Evolutionary conservation across 352 stramenopile genomes (phyloP).

Genomic region (Phytophthora idaei): DNA sequence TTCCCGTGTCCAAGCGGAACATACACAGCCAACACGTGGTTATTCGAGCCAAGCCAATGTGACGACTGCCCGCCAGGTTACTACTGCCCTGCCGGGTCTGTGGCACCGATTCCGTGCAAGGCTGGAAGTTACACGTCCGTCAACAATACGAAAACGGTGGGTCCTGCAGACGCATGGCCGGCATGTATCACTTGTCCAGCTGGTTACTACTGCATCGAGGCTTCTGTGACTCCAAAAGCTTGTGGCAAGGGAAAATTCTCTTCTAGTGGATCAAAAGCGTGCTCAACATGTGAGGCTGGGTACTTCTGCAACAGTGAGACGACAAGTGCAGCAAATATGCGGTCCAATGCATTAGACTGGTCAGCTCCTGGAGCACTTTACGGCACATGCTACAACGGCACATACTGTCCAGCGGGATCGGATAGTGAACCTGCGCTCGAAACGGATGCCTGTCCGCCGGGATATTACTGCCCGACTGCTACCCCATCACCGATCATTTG

Average conservation of each 20-base stretch:
- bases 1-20: slow-evolving; percentile 88
- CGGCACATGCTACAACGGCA: slow-evolving; percentile 88
- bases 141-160: slow-evolving; percentile 76
- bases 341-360: slow-evolving; percentile 60
- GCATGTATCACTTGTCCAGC: slow-evolving; percentile 77
- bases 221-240: slow-evolving; percentile 52
- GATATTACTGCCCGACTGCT: slow-evolving; percentile 80
- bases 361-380: slow-evolving; percentile 55
- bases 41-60: slow-evolving; percentile 80
- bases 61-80: slow-evolving; percentile 78
- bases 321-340: slow-evolving; percentile 75
- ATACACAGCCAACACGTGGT: slow-evolving; percentile 74
- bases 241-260: slow-evolving; percentile 81
- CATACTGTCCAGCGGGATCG: slow-evolving; percentile 76
- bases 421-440: slow-evolving; percentile 74
- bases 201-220: slow-evolving; percentile 85
- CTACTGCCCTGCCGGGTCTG: slow-evolving; percentile 74
- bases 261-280: slow-evolving; percentile 54
- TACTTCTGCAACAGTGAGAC: slow-evolving; percentile 82
- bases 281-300: slow-evolving; percentile 63
- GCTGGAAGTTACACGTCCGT: slow-evolving; percentile 73
- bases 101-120: slow-evolving; percentile 70
- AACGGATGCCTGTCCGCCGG: slow-evolving; percentile 76
- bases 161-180: slow-evolving; percentile 58
- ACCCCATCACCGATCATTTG: slow-evolving; percentile 76